Evolutionary conservation across 2,329 filamentous ascomycete species (phyloP).

Genomic region (Tolypocladium inflatum): DNA sequence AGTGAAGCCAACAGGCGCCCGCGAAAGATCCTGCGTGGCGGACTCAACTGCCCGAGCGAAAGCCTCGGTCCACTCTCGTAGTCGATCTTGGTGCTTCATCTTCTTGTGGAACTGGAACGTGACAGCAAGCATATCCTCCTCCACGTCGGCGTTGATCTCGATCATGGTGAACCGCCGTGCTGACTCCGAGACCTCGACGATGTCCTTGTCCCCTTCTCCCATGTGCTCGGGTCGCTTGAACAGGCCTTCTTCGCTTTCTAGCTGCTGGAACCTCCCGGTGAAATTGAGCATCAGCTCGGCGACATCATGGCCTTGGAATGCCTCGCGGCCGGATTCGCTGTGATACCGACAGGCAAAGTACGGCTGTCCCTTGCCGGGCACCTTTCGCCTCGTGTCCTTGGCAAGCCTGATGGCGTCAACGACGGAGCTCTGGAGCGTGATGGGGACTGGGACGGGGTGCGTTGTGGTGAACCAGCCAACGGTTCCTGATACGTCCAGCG

Average conservation of each 20-base stretch:
- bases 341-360: constrained; percentile 28
- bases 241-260: constrained; percentile 23
- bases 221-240: constrained; percentile 1
- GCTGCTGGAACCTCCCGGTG: constrained; percentile 29
- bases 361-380: constrained; percentile 23
- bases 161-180: constrained; percentile 3
- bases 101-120: constrained; percentile 3
- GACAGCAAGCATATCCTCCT: constrained; percentile 2
- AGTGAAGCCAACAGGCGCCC: constrained; percentile 8
- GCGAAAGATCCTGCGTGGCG: background rate
- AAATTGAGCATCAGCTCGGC: constrained; percentile 43
- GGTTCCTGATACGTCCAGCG: constrained; percentile 25
- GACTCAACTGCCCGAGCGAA: background rate
- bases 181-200: constrained; percentile 1
- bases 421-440: constrained; percentile 1
- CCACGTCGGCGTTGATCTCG: constrained; percentile 5
- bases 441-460: constrained; percentile 17
- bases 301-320: constrained; percentile 22
- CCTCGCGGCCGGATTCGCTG: constrained; percentile 15
- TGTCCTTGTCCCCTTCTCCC: background rate
- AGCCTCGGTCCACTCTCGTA: constrained; percentile 2
- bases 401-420: constrained; percentile 10
- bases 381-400: constrained; percentile 24
- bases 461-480: constrained; percentile 38
- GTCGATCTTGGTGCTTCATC: constrained; percentile 3